Evolutionary conservation across 2,329 filamentous ascomycete genomes (phyloP).

Genomic region (Epichloe uncinata): DNA sequence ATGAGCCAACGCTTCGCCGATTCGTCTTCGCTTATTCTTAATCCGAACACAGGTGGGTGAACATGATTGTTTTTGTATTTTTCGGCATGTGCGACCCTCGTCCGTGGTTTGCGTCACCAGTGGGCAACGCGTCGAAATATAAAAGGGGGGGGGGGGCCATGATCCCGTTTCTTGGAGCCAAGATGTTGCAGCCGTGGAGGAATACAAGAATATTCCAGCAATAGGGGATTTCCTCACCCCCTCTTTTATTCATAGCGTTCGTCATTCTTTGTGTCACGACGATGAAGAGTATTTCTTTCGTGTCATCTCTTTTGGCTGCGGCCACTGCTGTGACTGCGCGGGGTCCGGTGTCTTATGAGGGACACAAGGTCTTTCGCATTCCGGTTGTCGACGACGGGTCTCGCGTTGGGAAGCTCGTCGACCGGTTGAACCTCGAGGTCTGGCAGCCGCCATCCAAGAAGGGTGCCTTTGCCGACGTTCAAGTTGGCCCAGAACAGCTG

Average conservation of each 20-base stretch:
- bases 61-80: background rate
- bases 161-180: background rate
- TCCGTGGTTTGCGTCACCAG: background rate
- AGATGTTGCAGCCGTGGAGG: background rate
- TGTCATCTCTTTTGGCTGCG: constrained; percentile 8
- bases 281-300: constrained; percentile 10
- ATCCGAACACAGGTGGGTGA: background rate
- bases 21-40: no score
- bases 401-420: constrained; percentile 20
- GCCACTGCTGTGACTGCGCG: constrained; percentile 8
- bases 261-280: background rate
- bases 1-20: background rate
- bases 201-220: background rate
- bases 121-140: background rate
- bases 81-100: background rate
- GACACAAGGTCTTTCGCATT: constrained; percentile 32
- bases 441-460: constrained; percentile 23
- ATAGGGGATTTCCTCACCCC: background rate
- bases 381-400: constrained; percentile 20
- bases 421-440: constrained; percentile 20
- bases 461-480: constrained; percentile 25
- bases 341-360: constrained; percentile 24
- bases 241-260: background rate
- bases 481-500: constrained; percentile 23
- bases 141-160: background rate